Evolutionary conservation across 768 basidiomycete genomes (phyloP).

Genomic region (Tulasnella sp.): DNA sequence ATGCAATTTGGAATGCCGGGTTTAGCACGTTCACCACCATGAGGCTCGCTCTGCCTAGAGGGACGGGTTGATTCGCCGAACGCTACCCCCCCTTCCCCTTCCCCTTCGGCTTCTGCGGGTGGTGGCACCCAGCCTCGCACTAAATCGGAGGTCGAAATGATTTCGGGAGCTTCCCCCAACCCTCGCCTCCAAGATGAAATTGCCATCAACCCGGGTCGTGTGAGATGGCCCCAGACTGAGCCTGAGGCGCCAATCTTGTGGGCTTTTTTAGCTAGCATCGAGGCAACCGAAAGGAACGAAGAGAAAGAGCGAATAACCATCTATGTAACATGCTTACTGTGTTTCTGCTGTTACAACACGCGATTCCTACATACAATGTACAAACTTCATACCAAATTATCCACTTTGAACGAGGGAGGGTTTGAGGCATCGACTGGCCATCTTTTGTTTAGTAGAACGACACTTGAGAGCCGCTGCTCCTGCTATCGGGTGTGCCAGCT

Average conservation of each 20-base stretch:
- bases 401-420: neutral
- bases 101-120: neutral
- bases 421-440: neutral
- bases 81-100: neutral
- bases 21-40: neutral
- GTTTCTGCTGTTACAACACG: too few species aligned
- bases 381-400: neutral
- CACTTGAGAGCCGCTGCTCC: slow-evolving; percentile 1
- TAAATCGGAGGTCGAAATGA: slow-evolving; percentile 8
- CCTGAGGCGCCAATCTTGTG: slow-evolving; percentile 1
- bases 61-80: neutral
- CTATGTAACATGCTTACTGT: too few species aligned
- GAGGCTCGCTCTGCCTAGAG: neutral
- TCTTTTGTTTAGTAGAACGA: slow-evolving; percentile 4
- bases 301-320: too few species aligned
- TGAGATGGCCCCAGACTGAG: slow-evolving; percentile 1
- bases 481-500: neutral
- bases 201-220: neutral
- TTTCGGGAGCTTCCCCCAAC: neutral
- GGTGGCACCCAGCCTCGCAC: neutral
- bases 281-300: neutral
- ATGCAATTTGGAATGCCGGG: neutral
- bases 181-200: neutral
- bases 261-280: neutral
- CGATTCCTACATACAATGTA: neutral